Conservation (phyloP, 495 filamentous ascomycete species). For the Penicillium lagena region DNA sequence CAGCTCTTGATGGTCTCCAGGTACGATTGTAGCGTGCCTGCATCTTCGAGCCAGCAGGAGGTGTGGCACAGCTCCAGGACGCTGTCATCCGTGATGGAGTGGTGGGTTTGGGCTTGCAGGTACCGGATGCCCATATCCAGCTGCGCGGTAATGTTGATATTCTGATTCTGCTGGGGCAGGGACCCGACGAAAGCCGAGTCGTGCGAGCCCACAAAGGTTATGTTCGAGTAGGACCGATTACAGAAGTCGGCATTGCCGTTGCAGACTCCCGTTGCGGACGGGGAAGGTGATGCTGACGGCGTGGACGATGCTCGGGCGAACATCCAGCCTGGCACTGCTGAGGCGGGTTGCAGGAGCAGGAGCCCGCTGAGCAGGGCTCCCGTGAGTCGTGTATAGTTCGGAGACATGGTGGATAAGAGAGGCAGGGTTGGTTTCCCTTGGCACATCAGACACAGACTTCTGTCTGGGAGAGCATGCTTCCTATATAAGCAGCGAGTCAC, state of each 20-base stretch:
- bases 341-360: constrained; percentile 6
- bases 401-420: not conserved
- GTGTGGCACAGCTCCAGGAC: constrained; percentile 61
- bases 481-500: too few species aligned
- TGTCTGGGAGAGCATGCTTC: too few species aligned
- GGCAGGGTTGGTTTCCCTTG: not conserved
- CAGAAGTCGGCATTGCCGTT: constrained; percentile 64
- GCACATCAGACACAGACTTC: too few species aligned
- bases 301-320: not conserved
- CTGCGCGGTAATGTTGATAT: constrained; percentile 55
- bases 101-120: constrained; percentile 64
- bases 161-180: constrained; percentile 59
- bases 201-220: constrained; percentile 66
- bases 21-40: constrained; percentile 51
- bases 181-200: constrained; percentile 60
- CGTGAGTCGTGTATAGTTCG: constrained; percentile 1
- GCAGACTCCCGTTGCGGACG: constrained; percentile 32
- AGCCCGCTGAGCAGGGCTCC: constrained; percentile 7
- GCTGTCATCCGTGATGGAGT: constrained; percentile 26
- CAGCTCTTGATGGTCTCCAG: constrained; percentile 53
- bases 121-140: constrained; percentile 63
- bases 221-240: constrained; percentile 52
- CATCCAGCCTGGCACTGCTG: not conserved
- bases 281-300: not conserved
- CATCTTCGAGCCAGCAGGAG: constrained; percentile 57